Conservation (phyloP, 2,329 filamentous ascomycete genomes). For the Chaetomiaceae sp. region DNA sequence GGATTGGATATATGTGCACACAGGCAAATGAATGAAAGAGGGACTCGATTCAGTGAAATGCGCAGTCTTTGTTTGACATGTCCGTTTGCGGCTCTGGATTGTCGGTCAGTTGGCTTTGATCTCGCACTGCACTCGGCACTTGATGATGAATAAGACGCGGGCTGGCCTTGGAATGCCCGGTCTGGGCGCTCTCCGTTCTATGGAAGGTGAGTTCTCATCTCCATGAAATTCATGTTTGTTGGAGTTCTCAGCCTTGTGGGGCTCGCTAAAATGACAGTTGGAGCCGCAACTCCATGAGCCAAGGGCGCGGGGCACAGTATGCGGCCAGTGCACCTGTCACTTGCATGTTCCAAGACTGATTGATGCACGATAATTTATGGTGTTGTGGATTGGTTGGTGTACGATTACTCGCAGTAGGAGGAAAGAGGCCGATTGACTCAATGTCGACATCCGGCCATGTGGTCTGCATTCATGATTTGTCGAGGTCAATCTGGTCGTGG, state of each 20-base stretch:
- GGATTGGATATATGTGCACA: neutral
- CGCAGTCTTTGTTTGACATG: neutral
- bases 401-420: no score
- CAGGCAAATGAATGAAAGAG: neutral
- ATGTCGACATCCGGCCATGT: no score
- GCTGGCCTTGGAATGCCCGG: no score
- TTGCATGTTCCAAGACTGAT: no score
- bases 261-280: constrained; percentile 9
- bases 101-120: neutral
- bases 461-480: no score
- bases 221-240: neutral
- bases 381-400: no score
- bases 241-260: constrained; percentile 22
- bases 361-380: no score
- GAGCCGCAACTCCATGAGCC: constrained; percentile 7
- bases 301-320: neutral
- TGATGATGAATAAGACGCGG: no score
- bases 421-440: no score
- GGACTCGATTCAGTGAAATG: neutral
- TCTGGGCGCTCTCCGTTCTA: no score
- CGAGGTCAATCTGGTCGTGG: no score
- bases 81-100: constrained; percentile 4
- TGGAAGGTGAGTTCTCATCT: neutral
- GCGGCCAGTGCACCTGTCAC: neutral
- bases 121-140: neutral